Conservation (phyloP, 495 filamentous ascomycete genomes). For the Penicillium paxilli region DNA sequence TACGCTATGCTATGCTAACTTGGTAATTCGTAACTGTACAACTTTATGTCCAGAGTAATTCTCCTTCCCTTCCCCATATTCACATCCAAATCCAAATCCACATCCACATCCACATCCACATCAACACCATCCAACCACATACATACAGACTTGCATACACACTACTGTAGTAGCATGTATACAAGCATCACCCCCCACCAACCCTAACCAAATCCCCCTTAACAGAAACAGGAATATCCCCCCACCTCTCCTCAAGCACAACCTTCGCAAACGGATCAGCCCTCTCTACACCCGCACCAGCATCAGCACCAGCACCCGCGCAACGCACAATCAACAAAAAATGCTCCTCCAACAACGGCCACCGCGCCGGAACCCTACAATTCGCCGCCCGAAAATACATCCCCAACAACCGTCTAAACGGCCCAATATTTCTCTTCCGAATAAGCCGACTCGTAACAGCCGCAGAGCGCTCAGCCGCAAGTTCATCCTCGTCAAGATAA, state of each 20-base stretch:
- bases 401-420: constrained; percentile 31
- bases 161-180: too few species aligned
- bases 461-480: constrained; percentile 7
- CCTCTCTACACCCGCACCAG: background rate
- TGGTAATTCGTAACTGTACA: background rate
- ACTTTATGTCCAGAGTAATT: background rate
- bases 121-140: too few species aligned
- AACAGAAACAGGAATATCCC: constrained; percentile 19
- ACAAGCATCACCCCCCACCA: too few species aligned
- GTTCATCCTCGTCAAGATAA: constrained; percentile 36
- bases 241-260: constrained; percentile 36
- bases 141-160: too few species aligned
- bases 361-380: constrained; percentile 31
- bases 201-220: constrained; percentile 21
- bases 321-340: constrained; percentile 30
- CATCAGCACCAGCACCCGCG: constrained; percentile 11
- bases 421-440: constrained; percentile 30
- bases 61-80: background rate
- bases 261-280: constrained; percentile 34
- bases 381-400: constrained; percentile 29
- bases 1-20: background rate
- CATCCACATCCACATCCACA: too few species aligned
- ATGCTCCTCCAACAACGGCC: constrained; percentile 31
- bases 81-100: background rate
- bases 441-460: constrained; percentile 28